phyloP scores from a whole-genome alignment of 1,139 yeast genomes.

The Geotrichum klebahnii region DNA sequence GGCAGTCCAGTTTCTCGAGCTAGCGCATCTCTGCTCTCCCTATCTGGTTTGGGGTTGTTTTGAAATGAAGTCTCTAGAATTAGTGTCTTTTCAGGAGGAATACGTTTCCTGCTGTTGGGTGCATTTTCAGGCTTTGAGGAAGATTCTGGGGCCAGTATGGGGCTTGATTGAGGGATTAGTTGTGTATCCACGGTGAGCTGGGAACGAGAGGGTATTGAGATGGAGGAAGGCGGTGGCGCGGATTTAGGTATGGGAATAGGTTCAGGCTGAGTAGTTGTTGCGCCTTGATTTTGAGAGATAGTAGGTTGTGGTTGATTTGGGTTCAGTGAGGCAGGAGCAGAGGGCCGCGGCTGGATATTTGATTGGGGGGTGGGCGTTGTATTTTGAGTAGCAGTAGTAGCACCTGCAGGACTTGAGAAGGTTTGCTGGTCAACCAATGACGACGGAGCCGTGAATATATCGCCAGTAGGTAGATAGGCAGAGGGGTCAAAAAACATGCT shows the following conservation, averaged over 20 bases:
- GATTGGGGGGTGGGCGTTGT: too few species aligned
- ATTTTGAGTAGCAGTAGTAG: too few species aligned
- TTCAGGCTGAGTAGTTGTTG: too few species aligned
- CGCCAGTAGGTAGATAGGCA: background rate
- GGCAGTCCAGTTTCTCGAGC: conserved; percentile 33
- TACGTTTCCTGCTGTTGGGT: conserved; percentile 30
- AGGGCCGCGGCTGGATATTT: too few species aligned
- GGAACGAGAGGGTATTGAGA: too few species aligned
- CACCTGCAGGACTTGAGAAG: too few species aligned
- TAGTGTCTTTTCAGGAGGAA: conserved; percentile 32
- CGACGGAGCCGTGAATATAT: background rate
- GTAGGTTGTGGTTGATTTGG: too few species aligned
- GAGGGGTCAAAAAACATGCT: conserved; percentile 7
- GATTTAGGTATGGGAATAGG: too few species aligned
- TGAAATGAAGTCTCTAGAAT: conserved; percentile 33
- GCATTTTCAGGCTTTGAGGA: conserved; percentile 3
- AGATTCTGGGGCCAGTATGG: conserved; percentile 7
- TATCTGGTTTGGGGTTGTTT: conserved; percentile 33
- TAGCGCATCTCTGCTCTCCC: conserved; percentile 31
- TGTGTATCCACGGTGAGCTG: too few species aligned
- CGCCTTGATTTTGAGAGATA: too few species aligned
- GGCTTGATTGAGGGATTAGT: conserved; percentile 14
- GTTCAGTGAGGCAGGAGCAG: too few species aligned
- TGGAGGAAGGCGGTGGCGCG: too few species aligned
- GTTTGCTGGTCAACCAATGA: conserved; percentile 8